Percentiles rank a stretch among this genome's conserved stretches.
phyloP scores from a whole-genome alignment of 75 land plant genomes.

The Cryptomeria japonica region DNA sequence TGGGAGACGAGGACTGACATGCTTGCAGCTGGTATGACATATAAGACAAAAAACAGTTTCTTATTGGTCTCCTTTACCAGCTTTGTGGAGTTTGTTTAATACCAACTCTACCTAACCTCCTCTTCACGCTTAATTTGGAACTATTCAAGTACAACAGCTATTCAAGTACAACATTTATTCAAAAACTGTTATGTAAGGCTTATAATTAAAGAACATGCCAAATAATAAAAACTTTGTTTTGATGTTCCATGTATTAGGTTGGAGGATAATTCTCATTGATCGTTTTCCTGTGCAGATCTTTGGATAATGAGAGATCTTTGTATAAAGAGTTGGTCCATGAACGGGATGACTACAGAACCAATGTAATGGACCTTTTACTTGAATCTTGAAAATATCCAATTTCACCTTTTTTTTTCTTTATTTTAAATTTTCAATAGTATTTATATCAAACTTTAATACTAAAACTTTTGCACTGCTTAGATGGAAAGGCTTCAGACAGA shows the following conservation, averaged over 20 bases:
- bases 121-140: no score
- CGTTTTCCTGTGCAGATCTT: background rate
- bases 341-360: constrained; percentile 1
- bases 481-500: constrained; percentile 2
- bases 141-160: no score
- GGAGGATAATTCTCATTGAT: background rate
- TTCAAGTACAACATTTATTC: no score
- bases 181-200: background rate
- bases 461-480: background rate
- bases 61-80: no score
- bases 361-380: background rate
- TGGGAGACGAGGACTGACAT: no score
- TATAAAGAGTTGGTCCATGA: background rate
- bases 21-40: no score
- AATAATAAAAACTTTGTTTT: background rate
- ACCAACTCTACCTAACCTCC: no score
- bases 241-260: background rate
- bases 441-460: background rate
- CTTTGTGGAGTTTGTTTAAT: no score
- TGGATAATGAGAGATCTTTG: background rate
- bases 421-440: background rate
- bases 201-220: background rate
- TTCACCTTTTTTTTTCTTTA: background rate
- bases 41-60: no score
- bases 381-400: background rate